Evolutionary conservation across 129 eudicot genomes (phyloP).

Genomic region (Artemisia tridentata): DNA sequence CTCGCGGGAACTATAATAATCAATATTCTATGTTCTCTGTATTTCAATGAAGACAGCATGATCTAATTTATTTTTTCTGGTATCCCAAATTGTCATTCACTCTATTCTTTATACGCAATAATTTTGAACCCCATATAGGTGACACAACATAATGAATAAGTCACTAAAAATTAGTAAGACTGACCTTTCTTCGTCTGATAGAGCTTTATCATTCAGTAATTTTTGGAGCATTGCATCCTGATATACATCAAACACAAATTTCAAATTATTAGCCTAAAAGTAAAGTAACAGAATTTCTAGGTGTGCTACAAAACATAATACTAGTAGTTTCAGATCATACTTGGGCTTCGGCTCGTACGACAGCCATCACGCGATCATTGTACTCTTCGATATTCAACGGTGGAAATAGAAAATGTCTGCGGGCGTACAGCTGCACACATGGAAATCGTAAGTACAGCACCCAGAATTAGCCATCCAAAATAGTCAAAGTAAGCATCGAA

Average conservation of each 20-base stretch:
- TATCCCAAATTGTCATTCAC: not conserved
- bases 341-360: constrained; percentile 96
- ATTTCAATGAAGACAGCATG: too few species aligned
- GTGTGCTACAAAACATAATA: constrained; percentile 5
- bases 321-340: constrained; percentile 36
- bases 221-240: constrained; percentile 96
- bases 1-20: too few species aligned
- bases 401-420: constrained; percentile 92
- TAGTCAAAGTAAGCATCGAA: not conserved
- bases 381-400: constrained; percentile 82
- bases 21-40: too few species aligned
- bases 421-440: constrained; percentile 72
- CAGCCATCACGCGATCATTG: constrained; percentile 93
- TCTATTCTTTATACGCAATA: not conserved
- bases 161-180: constrained; percentile 17
- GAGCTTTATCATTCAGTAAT: constrained; percentile 53
- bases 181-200: constrained; percentile 82
- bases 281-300: not conserved
- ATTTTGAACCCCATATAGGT: constrained; percentile 1
- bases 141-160: not conserved
- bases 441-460: not conserved
- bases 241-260: constrained; percentile 26
- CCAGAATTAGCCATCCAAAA: constrained; percentile 7
- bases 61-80: too few species aligned
- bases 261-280: constrained; percentile 2